Conservation (phyloP, 2,329 filamentous ascomycete species). For the Macroventuria anomochaeta region DNA sequence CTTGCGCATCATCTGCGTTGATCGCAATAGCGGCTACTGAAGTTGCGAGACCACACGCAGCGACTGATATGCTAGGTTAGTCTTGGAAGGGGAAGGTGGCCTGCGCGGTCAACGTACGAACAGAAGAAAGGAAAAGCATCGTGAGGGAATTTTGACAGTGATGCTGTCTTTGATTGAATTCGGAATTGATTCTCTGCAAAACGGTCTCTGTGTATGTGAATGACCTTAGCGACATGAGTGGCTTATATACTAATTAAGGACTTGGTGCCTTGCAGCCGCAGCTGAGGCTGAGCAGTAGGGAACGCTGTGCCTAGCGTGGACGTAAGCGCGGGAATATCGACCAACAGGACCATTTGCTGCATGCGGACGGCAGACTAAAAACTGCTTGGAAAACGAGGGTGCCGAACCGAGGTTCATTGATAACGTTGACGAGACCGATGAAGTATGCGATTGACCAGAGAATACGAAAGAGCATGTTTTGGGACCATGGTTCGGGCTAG, state of each 20-base stretch:
- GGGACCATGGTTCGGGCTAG: not conserved
- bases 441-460: not conserved
- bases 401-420: not conserved
- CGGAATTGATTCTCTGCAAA: not conserved
- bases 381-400: not conserved
- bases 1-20: not conserved
- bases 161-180: not conserved
- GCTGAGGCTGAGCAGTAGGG: constrained; percentile 11
- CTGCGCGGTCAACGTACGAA: not conserved
- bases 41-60: not conserved
- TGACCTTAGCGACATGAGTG: not conserved
- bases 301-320: constrained; percentile 3
- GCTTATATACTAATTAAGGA: constrained; percentile 1
- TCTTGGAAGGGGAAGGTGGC: not conserved
- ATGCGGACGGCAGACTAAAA: constrained; percentile 1
- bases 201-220: not conserved
- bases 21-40: not conserved
- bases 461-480: not conserved
- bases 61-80: not conserved
- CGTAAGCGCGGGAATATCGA: constrained; percentile 9
- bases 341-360: constrained; percentile 4
- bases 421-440: not conserved
- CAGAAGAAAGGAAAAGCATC: constrained; percentile 3
- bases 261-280: constrained; percentile 9
- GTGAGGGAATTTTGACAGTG: not conserved